Base-by-base conservation (phyloP, 2,329 filamentous ascomycete genomes). In the Penicillium sclerotigenum region DNA sequence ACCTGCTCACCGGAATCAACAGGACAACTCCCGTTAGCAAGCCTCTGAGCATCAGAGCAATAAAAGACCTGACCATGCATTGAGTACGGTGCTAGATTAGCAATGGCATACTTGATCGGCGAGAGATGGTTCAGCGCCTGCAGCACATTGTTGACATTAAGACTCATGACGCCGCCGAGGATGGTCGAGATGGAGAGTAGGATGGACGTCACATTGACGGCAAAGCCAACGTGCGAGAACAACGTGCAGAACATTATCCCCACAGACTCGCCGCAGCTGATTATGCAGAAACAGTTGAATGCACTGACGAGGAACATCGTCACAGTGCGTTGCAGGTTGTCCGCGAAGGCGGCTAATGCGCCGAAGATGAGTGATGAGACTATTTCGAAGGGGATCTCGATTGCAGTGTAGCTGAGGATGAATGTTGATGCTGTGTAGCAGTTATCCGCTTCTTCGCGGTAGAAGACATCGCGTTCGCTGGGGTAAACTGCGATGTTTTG, bases 211-310 rank as follows among this genome's bases (percentile, higher is more conserved):
- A 90, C 73, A 63, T 89, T 90, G 56, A 91, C 83, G 0, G 88
- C 87, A 69, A 91, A 91, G 2, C 89, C 89, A 0, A 87, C 88
- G 67, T 91, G 88, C 33, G 76, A 75, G 69, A 91, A 89, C 9
- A 91, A 74, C 0, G 88, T 91, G 74, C 90, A 90, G 77, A 91
- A 91, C 75, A 90, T 85, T 67, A 92, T 91, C 0, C 89, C 88
- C 1, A 91, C 67, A 51, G 84, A 88, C 75, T 91, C 89, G 26
- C 89, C 89, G 65, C 87, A 90, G 52, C 79, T 87, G 16, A 90
- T 86, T 52, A 91, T 83, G 61, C 85, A 87, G 66, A 91, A 90
- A 60, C 84, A 85, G 62, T 87, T 84, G 72, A 87, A 89, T 2
- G 83, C 79, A 49, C 81, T 79, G 40, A 88, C 81, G 63, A 90